Percentiles rank a stretch among this genome's conserved stretches.
Evolutionary conservation across 192 early-diverging fungal species (phyloP).

Genomic region (Coemansia sp.): DNA sequence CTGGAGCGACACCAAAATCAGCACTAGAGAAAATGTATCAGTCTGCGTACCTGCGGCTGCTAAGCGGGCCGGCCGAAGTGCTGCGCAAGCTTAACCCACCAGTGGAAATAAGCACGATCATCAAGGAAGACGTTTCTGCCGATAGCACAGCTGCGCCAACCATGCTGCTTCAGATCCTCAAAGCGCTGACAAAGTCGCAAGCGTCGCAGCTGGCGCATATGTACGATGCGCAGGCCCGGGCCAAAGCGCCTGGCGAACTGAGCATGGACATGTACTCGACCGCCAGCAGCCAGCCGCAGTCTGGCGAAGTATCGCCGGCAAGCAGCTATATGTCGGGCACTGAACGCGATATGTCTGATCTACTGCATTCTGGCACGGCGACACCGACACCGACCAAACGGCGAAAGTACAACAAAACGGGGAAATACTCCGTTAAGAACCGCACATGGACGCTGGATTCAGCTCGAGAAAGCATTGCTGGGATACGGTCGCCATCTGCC

Average conservation of each 20-base stretch:
- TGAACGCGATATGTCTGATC: slow-evolving; percentile 16
- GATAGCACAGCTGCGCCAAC: slow-evolving; percentile 3
- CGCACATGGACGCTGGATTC: slow-evolving; percentile 1
- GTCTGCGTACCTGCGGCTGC: slow-evolving; percentile 45
- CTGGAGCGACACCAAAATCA: slow-evolving; percentile 11
- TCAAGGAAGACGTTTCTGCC: neutral
- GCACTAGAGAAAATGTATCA: slow-evolving; percentile 50
- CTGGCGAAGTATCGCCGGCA: slow-evolving; percentile 36
- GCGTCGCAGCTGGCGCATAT: slow-evolving; percentile 47
- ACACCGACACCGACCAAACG: slow-evolving; percentile 19
- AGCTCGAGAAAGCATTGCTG: neutral
- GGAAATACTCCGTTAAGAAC: slow-evolving; percentile 35
- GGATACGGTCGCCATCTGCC: no score
- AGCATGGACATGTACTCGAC: neutral
- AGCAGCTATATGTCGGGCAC: slow-evolving; percentile 21
- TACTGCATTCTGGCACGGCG: slow-evolving; percentile 9
- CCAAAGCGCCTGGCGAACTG: slow-evolving; percentile 4
- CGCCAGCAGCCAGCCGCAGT: slow-evolving; percentile 24
- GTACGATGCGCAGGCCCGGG: slow-evolving; percentile 26
- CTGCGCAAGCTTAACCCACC: slow-evolving; percentile 41
- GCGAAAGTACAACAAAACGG: slow-evolving; percentile 44
- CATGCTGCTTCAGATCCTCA: slow-evolving; percentile 32
- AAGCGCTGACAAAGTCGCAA: slow-evolving; percentile 46
- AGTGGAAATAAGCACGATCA: slow-evolving; percentile 27
- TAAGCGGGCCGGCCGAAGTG: slow-evolving; percentile 34